Conservation (phyloP, 192 early-diverging fungal species). For the Mortierella claussenii region DNA sequence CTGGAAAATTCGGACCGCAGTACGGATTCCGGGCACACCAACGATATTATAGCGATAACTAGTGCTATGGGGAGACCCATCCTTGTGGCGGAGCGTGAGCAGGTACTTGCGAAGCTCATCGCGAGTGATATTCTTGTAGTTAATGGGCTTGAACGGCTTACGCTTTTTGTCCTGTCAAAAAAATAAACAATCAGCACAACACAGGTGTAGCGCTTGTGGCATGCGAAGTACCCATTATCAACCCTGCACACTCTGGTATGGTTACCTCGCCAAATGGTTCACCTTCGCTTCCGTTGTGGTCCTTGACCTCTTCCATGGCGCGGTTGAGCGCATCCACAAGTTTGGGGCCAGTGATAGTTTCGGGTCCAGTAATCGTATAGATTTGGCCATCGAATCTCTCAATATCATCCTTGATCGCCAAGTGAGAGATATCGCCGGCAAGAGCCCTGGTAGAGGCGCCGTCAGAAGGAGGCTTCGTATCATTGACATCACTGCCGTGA, state of each 20-base stretch:
- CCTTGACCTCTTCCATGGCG: too few relatives aligned
- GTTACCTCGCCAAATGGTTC: too few relatives aligned
- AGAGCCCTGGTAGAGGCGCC: background rate
- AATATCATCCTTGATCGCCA: background rate
- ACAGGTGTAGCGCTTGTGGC: too few relatives aligned
- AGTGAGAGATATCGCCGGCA: background rate
- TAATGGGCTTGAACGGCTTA: background rate
- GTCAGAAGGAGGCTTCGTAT: background rate
- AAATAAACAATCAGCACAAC: background rate
- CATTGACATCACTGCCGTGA: background rate
- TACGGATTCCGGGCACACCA: background rate
- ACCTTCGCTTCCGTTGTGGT: too few relatives aligned
- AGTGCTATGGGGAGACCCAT: background rate
- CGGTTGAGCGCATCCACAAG: conserved; percentile 21
- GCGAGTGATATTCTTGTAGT: conserved; percentile 6
- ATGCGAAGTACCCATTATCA: too few relatives aligned
- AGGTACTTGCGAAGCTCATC: conserved; percentile 24
- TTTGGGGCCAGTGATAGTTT: conserved; percentile 29
- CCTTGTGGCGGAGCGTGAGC: conserved; percentile 4
- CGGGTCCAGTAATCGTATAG: conserved; percentile 35
- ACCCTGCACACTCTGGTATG: too few relatives aligned
- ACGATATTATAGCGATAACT: background rate
- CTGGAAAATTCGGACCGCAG: background rate
- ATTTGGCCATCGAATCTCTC: conserved; percentile 18
- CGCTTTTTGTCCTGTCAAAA: background rate